phyloP scores from a whole-genome alignment of 768 basidiomycete genomes.

The Tylopilus intermedius region DNA sequence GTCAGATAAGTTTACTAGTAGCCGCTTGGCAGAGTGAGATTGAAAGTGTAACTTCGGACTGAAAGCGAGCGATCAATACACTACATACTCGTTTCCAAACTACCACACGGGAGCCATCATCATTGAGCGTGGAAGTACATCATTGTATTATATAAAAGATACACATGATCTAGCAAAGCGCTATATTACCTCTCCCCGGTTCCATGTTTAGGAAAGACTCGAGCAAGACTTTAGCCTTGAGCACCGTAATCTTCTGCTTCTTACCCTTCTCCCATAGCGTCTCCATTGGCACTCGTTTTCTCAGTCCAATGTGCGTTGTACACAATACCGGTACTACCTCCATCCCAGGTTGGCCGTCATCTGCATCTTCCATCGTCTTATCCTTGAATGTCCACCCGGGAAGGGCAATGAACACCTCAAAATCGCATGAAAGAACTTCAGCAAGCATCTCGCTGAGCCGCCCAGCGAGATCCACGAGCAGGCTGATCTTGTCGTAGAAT shows the following conservation, averaged over 20 bases:
- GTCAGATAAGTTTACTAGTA: too few relatives aligned
- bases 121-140: too few relatives aligned
- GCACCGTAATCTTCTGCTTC: conserved; percentile 3
- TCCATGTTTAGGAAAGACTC: conserved; percentile 1
- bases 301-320: conserved; percentile 10
- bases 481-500: conserved; percentile 5
- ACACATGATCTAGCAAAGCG: too few relatives aligned
- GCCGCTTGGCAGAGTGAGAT: too few relatives aligned
- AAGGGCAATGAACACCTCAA: conserved; percentile 1
- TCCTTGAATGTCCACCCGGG: conserved; percentile 6
- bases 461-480: conserved; percentile 10
- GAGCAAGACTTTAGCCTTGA: conserved; percentile 8
- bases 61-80: too few relatives aligned
- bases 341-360: not conserved
- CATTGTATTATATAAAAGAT: too few relatives aligned
- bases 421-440: conserved; percentile 9
- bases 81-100: too few relatives aligned
- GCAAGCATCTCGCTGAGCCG: conserved; percentile 3
- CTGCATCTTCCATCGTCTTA: conserved; percentile 1
- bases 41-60: too few relatives aligned
- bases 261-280: conserved; percentile 8
- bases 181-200: too few relatives aligned
- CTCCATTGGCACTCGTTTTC: conserved; percentile 3
- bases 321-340: conserved; percentile 1
- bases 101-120: too few relatives aligned